Evolutionary conservation across 495 filamentous ascomycete genomes (phyloP).

Genomic region (Evernia prunastri): DNA sequence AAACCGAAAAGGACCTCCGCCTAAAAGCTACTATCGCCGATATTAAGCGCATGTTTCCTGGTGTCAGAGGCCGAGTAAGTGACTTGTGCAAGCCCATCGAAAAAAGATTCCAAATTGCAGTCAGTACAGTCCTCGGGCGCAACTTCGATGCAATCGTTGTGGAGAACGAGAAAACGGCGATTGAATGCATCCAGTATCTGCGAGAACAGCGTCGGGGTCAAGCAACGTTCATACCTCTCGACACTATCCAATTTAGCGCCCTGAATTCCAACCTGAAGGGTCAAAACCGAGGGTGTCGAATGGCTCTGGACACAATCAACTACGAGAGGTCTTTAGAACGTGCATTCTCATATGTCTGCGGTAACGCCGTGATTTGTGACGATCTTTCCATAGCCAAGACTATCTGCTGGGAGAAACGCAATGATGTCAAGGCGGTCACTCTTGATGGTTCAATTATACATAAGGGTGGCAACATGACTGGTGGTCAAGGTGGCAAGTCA

Average conservation of each 20-base stretch:
- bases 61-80: conserved; percentile 81
- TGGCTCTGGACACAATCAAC: conserved; percentile 93
- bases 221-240: conserved; percentile 87
- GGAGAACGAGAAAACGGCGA: conserved; percentile 91
- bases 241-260: conserved; percentile 90
- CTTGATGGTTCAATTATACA: conserved; percentile 90
- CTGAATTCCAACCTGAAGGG: conserved; percentile 86
- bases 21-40: conserved; percentile 73
- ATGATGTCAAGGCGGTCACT: conserved; percentile 90
- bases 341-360: conserved; percentile 90
- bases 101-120: conserved; percentile 89
- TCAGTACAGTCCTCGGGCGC: conserved; percentile 84
- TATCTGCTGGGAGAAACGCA: conserved; percentile 75
- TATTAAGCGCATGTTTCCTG: conserved; percentile 85
- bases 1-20: conserved; percentile 70
- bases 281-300: conserved; percentile 72
- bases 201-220: conserved; percentile 80
- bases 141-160: conserved; percentile 93
- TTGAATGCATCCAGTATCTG: conserved; percentile 90
- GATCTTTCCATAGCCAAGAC: conserved; percentile 76
- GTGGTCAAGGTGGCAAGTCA: conserved; percentile 71
- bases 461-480: conserved; percentile 96
- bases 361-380: conserved; percentile 94
- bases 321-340: conserved; percentile 82
- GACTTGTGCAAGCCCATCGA: conserved; percentile 94